These are phyloP conservation scores for Cutaneotrichosporon curvatum DNA, from an alignment of 1,284 basidiomycete genomes.

Conservation along the genomic window DNA sequence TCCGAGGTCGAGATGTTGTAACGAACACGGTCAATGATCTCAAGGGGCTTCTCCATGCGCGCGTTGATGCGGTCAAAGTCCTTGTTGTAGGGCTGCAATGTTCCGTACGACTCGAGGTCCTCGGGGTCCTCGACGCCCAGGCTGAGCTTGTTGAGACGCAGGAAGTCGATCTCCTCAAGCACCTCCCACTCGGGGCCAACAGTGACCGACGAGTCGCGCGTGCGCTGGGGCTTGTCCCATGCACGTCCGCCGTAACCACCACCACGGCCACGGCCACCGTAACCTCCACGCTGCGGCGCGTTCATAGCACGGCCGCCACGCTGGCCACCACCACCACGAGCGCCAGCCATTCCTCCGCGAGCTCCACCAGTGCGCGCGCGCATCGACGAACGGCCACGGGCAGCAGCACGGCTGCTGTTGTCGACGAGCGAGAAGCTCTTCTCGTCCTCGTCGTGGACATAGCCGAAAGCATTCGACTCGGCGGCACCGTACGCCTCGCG, in stretches of 20 bases:
- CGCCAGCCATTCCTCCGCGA: conserved; percentile 10
- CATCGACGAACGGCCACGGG: conserved; percentile 25
- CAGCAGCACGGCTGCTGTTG: conserved; percentile 55
- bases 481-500: conserved; percentile 49
- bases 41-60: conserved; percentile 81
- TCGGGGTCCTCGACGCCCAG: conserved; percentile 88
- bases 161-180: conserved; percentile 96
- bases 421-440: conserved; percentile 96
- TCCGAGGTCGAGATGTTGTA: conserved; percentile 98
- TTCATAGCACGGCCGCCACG: conserved; percentile 24
- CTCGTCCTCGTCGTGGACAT: conserved; percentile 98
- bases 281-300: conserved; percentile 28
- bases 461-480: conserved; percentile 89
- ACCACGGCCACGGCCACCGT: conserved; percentile 48
- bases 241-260: conserved; percentile 71
- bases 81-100: conserved; percentile 89
- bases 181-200: conserved; percentile 88
- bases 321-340: conserved; percentile 15
- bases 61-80: conserved; percentile 92
- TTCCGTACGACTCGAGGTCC: conserved; percentile 77
- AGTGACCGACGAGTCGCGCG: conserved; percentile 87
- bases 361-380: conserved; percentile 16
- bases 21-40: conserved; percentile 87
- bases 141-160: conserved; percentile 81
- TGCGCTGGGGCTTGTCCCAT: conserved; percentile 86